phyloP scores from a whole-genome alignment of 768 basidiomycete species.

The Xanthoconium stramineum region DNA sequence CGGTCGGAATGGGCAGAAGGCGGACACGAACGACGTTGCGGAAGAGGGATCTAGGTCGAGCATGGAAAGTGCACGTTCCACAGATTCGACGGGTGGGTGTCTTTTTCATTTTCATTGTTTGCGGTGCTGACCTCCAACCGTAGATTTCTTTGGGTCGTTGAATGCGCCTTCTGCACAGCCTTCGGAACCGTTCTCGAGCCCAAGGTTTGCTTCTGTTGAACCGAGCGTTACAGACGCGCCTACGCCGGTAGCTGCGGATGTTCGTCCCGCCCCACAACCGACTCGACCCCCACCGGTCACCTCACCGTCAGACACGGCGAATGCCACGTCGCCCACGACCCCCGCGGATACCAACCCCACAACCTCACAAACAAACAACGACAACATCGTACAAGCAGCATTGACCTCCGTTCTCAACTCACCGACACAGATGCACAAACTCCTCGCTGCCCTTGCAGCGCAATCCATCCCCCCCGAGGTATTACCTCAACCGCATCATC shows the following conservation, averaged over 20 bases:
- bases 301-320: slow-evolving; percentile 12
- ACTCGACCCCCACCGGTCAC: slow-evolving; percentile 13
- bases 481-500: slow-evolving; percentile 20
- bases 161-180: slow-evolving; percentile 44
- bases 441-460: slow-evolving; percentile 43
- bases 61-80: slow-evolving; percentile 25
- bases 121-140: background rate
- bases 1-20: slow-evolving; percentile 36
- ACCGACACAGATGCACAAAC: slow-evolving; percentile 55
- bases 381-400: slow-evolving; percentile 46
- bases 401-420: slow-evolving; percentile 49
- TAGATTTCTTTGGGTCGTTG: slow-evolving; percentile 43
- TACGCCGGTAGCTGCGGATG: slow-evolving; percentile 12
- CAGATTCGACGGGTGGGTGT: slow-evolving; percentile 12
- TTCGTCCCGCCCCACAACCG: slow-evolving; percentile 12
- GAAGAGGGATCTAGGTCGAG: slow-evolving; percentile 39
- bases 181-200: slow-evolving; percentile 29
- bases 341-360: slow-evolving; percentile 9
- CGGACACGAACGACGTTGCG: slow-evolving; percentile 34
- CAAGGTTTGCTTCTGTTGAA: slow-evolving; percentile 29
- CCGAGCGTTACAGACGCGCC: slow-evolving; percentile 17
- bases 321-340: slow-evolving; percentile 3
- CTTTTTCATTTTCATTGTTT: background rate
- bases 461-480: slow-evolving; percentile 24
- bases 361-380: slow-evolving; percentile 32